Conservation (phyloP, 768 basidiomycete species). For the Naganishia randhawae region DNA sequence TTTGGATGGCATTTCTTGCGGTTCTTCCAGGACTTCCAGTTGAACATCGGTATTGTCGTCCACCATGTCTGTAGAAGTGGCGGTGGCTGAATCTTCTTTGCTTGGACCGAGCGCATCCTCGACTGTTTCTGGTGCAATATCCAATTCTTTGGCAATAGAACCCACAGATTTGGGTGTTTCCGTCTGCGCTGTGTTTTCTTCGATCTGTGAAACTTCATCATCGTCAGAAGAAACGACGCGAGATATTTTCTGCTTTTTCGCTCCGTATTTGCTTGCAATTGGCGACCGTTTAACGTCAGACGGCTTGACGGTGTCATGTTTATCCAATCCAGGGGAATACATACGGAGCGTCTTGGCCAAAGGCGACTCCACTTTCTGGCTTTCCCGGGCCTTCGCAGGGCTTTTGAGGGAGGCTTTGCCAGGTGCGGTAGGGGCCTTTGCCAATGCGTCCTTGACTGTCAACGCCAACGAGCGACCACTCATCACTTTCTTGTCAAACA, state of each 20-base stretch:
- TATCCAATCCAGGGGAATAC: background rate
- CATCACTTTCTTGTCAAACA: conserved; percentile 54
- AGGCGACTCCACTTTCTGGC: background rate
- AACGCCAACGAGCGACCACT: conserved; percentile 29
- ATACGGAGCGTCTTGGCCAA: background rate
- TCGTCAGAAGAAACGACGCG: conserved; percentile 16
- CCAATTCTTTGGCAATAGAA: background rate
- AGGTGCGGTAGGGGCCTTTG: background rate
- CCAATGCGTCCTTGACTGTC: background rate
- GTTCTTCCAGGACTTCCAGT: background rate
- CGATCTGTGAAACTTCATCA: conserved; percentile 17
- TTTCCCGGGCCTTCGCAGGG: background rate
- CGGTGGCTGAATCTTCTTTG: background rate
- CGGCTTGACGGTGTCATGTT: background rate
- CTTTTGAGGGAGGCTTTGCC: background rate
- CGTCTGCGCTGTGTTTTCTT: background rate
- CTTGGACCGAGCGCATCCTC: background rate
- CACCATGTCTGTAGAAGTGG: conserved; percentile 5
- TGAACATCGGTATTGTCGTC: background rate
- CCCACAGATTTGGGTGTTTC: conserved; percentile 3
- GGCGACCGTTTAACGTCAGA: background rate
- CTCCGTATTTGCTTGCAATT: background rate
- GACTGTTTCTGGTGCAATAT: conserved; percentile 6
- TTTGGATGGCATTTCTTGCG: background rate
- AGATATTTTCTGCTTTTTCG: background rate